These are phyloP conservation scores for Gynandropsis gynandra DNA, from an alignment of 345 rosid genomes.

Conservation along the genomic window DNA sequence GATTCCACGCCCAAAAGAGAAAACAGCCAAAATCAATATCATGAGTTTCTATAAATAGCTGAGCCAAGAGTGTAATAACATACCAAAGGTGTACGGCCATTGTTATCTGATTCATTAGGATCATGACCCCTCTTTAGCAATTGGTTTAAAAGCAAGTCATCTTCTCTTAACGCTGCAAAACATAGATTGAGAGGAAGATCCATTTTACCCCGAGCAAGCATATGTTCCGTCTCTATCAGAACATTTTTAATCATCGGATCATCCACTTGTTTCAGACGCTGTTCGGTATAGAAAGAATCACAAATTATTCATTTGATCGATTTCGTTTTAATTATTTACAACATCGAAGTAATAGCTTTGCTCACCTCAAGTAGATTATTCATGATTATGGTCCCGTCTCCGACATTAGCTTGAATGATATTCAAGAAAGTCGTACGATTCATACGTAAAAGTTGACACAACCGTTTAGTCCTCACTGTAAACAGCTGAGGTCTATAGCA, in stretches of 20 bases:
- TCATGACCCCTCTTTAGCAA: slow-evolving; percentile 71
- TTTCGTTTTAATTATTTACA: background rate
- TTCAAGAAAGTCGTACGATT: slow-evolving; percentile 79
- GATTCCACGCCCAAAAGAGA: slow-evolving; percentile 10
- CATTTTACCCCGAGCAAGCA: slow-evolving; percentile 70
- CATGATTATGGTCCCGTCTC: slow-evolving; percentile 88
- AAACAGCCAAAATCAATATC: background rate
- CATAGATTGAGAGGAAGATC: slow-evolving; percentile 70
- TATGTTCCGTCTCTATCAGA: slow-evolving; percentile 60
- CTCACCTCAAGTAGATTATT: slow-evolving; percentile 86
- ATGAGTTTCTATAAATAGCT: background rate
- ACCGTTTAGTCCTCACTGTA: slow-evolving; percentile 81
- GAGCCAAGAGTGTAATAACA: slow-evolving; percentile 7
- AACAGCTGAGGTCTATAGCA: slow-evolving; percentile 83
- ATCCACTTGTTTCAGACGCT: slow-evolving; percentile 67
- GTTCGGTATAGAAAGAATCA: slow-evolving; percentile 4
- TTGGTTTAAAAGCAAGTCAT: slow-evolving; percentile 63
- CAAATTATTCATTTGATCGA: background rate
- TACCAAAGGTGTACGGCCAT: slow-evolving; percentile 71
- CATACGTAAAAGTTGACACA: slow-evolving; percentile 80
- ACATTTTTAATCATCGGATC: slow-evolving; percentile 67
- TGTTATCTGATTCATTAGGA: slow-evolving; percentile 80
- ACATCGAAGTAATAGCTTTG: background rate
- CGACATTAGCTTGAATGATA: slow-evolving; percentile 82
- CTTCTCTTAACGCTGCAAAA: slow-evolving; percentile 77